phyloP scores from a whole-genome alignment of 306 rosid genomes.

The Abrus precatorius region DNA sequence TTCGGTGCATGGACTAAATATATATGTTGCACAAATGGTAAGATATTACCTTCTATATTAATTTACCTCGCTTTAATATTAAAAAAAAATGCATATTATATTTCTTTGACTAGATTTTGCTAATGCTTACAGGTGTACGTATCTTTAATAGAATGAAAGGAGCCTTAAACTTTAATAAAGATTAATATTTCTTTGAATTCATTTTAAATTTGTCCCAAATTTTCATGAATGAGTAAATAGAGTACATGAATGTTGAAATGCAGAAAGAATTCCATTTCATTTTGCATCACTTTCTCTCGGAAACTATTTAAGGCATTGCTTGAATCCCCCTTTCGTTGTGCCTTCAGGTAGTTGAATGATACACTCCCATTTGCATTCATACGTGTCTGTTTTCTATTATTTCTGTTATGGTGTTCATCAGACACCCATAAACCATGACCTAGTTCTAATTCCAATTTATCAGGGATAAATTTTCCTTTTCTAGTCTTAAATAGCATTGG shows the following conservation, averaged over 20 bases:
- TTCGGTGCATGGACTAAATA: conserved; percentile 92
- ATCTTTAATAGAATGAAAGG: conserved; percentile 16
- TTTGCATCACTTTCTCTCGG: not conserved
- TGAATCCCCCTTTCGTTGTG: not conserved
- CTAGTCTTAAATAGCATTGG: conserved; percentile 11
- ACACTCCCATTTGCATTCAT: no score
- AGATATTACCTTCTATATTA: conserved; percentile 39
- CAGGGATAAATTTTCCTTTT: conserved; percentile 15
- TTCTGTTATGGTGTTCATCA: no score
- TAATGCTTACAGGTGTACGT: conserved; percentile 18
- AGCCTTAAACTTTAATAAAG: conserved; percentile 6
- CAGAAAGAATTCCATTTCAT: not conserved
- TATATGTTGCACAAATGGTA: conserved; percentile 94
- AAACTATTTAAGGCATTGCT: not conserved
- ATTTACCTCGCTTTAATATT: conserved; percentile 12
- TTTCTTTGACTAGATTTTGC: conserved; percentile 12
- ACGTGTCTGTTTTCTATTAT: no score
- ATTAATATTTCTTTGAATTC: not conserved
- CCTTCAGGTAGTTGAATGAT: no score
- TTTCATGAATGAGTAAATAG: conserved; percentile 31
- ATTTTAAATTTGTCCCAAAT: conserved; percentile 2
- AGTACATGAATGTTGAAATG: not conserved
- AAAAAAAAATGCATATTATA: conserved; percentile 26
- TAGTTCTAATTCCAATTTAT: conserved; percentile 8
- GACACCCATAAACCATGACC: conserved; percentile 11